Evolutionary conservation across 495 filamentous ascomycete species (phyloP).

Genomic region (Aspergillus funiculosus): DNA sequence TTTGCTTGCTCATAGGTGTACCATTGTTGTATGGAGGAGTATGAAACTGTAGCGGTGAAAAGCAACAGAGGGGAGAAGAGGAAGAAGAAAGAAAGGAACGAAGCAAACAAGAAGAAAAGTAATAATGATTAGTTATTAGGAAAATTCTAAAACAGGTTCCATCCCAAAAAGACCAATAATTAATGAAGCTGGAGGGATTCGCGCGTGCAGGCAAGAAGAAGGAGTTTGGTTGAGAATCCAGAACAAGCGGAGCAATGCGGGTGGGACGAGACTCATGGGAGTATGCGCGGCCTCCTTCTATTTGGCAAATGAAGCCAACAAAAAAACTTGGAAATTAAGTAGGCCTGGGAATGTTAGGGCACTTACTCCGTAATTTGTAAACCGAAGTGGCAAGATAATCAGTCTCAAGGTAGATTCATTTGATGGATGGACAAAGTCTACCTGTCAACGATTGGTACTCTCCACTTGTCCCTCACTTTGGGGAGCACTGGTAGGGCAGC

Average conservation of each 20-base stretch:
- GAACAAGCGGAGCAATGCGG: not conserved
- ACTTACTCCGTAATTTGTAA: no score
- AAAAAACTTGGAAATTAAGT: slow-evolving; percentile 5
- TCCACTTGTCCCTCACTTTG: no score
- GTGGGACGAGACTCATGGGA: no score
- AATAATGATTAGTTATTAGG: not conserved
- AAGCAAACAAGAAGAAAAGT: no score
- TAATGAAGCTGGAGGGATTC: slow-evolving; percentile 12
- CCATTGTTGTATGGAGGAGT: no score
- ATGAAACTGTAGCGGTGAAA: not conserved
- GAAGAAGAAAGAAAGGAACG: not conserved
- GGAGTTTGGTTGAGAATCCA: not conserved
- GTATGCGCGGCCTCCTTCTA: slow-evolving; percentile 5
- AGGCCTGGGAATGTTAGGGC: slow-evolving; percentile 1
- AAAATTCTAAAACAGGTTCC: slow-evolving; percentile 2
- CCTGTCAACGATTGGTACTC: no score
- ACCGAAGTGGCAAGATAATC: no score
- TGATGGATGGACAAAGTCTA: no score
- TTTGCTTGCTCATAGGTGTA: not conserved
- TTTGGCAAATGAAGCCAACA: no score
- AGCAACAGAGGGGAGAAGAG: not conserved
- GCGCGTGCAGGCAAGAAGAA: slow-evolving; percentile 3
- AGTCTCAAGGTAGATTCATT: no score
- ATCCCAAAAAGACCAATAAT: not conserved
- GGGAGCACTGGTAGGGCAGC: no score